Percentiles rank a stretch among this genome's conserved stretches.
Evolutionary conservation across 176 grass and related monocot genomes (phyloP).

Genomic region (Cymbopogon citratus): DNA sequence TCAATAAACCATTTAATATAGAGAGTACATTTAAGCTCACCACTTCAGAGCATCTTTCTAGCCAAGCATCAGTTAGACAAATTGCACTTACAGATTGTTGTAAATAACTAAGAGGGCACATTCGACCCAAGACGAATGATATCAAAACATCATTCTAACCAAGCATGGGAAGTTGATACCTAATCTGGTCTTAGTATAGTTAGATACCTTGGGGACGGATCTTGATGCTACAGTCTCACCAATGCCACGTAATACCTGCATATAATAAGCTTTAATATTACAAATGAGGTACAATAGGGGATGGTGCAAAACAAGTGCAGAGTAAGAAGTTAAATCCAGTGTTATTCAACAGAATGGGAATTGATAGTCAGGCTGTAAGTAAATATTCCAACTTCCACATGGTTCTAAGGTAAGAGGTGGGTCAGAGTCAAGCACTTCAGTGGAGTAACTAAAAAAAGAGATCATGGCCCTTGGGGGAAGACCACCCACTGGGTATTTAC

Average conservation of each 20-base stretch:
- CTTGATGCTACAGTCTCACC: slow-evolving; percentile 81
- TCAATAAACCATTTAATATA: not conserved
- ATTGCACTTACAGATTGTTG: not conserved
- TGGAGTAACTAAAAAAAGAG: not conserved
- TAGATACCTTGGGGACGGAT: slow-evolving; percentile 77
- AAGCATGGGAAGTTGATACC: not conserved
- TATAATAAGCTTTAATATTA: slow-evolving; percentile 32
- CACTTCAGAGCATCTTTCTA: slow-evolving; percentile 5
- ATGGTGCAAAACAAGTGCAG: not conserved
- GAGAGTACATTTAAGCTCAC: not conserved
- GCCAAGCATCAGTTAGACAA: slow-evolving; percentile 13
- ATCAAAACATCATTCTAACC: not conserved
- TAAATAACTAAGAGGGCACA: slow-evolving; percentile 16
- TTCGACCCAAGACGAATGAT: slow-evolving; percentile 13
- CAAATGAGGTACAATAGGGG: not conserved
- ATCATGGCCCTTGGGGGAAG: not conserved
- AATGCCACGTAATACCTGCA: slow-evolving; percentile 77
- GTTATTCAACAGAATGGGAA: not conserved
- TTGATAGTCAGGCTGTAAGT: not conserved
- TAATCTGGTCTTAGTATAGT: not conserved
- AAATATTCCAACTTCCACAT: not conserved
- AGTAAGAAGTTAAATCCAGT: slow-evolving; percentile 2
- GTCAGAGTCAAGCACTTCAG: not conserved
- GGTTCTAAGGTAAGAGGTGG: not conserved
- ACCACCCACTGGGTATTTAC: not conserved